A percentile compares a stretch with the other conserved stretches of the same genome.
These are phyloP conservation scores for Aspergillus sparsus DNA, from an alignment of 495 filamentous ascomycete genomes.

Conservation along the genomic window DNA sequence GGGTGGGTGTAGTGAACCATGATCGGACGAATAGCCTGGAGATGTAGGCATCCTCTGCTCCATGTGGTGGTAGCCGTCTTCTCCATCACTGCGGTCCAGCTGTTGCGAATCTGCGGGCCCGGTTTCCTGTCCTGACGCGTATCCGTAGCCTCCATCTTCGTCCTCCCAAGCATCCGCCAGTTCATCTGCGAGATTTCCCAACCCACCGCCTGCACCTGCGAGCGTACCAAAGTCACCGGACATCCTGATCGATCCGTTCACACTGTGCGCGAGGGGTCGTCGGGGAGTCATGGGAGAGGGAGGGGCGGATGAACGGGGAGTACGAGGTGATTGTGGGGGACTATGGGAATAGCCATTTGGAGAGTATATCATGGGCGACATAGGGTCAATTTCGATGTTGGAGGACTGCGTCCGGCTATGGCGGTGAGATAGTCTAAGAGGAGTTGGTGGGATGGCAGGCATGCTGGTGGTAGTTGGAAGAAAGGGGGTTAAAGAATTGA, in stretches of 20 bases:
- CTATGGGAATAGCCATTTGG: conserved; percentile 43
- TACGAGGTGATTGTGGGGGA: conserved; percentile 40
- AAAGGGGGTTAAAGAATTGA: neutral
- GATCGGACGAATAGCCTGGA: conserved; percentile 32
- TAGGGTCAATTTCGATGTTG: conserved; percentile 54
- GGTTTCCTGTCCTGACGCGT: conserved; percentile 45
- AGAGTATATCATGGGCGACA: conserved; percentile 42
- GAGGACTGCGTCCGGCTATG: conserved; percentile 53
- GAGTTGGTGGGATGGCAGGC: conserved; percentile 58
- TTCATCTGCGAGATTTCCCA: conserved; percentile 85
- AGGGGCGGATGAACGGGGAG: conserved; percentile 56
- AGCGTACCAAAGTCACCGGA: conserved; percentile 45
- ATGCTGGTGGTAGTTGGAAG: conserved; percentile 26
- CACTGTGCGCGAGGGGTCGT: conserved; percentile 52
- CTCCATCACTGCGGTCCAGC: conserved; percentile 36
- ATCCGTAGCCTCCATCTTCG: conserved; percentile 55
- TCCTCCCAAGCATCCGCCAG: conserved; percentile 60
- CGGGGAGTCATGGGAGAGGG: conserved; percentile 62
- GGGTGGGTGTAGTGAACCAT: conserved; percentile 31
- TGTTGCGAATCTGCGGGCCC: conserved; percentile 35
- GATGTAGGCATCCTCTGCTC: conserved; percentile 30
- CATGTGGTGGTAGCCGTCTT: conserved; percentile 38
- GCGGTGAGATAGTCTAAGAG: conserved; percentile 62
- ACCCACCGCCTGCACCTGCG: conserved; percentile 54
- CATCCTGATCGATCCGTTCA: conserved; percentile 50